Percentiles rank a stretch among this genome's conserved stretches.
Conservation (phyloP, 2,329 filamentous ascomycete species). For the Penicillium sp. region DNA sequence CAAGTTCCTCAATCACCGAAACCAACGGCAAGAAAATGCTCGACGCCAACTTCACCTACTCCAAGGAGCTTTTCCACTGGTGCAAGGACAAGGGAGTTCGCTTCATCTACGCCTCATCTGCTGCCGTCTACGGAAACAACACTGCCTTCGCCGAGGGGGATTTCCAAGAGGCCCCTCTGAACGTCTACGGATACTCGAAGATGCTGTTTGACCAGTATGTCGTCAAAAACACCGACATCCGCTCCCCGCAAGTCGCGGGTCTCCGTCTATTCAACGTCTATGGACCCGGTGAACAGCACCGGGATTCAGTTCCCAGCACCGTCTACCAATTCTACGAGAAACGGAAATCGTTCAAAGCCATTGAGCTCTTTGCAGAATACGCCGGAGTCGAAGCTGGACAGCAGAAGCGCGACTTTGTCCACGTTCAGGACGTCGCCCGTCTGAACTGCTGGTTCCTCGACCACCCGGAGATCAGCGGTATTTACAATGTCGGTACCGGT, state of each 20-base stretch:
- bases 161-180: neutral
- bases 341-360: slow-evolving; percentile 1
- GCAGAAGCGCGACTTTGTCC: slow-evolving; percentile 4
- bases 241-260: neutral
- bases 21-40: neutral
- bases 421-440: slow-evolving; percentile 5
- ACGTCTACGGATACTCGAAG: neutral
- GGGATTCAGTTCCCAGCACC: neutral
- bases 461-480: slow-evolving; percentile 1
- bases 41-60: slow-evolving; percentile 2
- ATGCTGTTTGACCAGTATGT: slow-evolving; percentile 5
- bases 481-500: slow-evolving; percentile 6
- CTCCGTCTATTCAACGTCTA: slow-evolving; percentile 5
- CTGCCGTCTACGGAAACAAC: neutral
- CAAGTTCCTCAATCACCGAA: neutral
- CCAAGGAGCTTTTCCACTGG: slow-evolving; percentile 5
- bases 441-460: slow-evolving; percentile 8
- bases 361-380: slow-evolving; percentile 4
- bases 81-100: neutral
- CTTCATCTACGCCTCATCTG: slow-evolving; percentile 6
- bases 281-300: slow-evolving; percentile 1
- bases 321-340: slow-evolving; percentile 2
- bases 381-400: slow-evolving; percentile 2
- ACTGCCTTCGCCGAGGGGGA: neutral
- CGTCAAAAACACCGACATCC: neutral